Conservation (phyloP, 371 early-diverging fungal genomes). For the Rhizopus stolonifer region DNA sequence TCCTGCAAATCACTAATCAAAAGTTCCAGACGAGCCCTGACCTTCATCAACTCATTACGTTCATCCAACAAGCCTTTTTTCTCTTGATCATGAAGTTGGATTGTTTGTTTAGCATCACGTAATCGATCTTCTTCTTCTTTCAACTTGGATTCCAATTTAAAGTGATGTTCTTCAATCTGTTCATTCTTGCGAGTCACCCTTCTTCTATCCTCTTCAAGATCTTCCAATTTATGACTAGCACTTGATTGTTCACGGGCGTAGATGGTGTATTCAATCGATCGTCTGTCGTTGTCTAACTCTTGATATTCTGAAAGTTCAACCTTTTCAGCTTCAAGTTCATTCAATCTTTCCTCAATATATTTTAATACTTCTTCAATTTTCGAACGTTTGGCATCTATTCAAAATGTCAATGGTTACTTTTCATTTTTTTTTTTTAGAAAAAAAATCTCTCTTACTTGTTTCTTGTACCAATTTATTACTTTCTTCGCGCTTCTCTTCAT, state of each 20-base stretch:
- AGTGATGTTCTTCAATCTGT: conserved; percentile 31
- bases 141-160: not conserved
- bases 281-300: conserved; percentile 80
- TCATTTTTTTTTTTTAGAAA: not conserved
- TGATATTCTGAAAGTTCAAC: conserved; percentile 88
- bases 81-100: conserved; percentile 53
- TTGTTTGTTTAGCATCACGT: conserved; percentile 43
- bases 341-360: conserved; percentile 87
- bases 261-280: conserved; percentile 91
- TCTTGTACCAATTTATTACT: conserved; percentile 93
- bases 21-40: conserved; percentile 58
- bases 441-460: too few species aligned
- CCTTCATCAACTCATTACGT: conserved; percentile 52
- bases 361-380: conserved; percentile 91
- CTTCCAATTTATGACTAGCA: conserved; percentile 72
- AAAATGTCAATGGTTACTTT: not conserved
- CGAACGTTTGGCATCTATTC: conserved; percentile 72
- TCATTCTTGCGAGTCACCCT: conserved; percentile 11
- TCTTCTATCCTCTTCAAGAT: conserved; percentile 59
- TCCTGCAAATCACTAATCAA: conserved; percentile 57
- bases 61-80: conserved; percentile 61
- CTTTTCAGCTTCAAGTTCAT: conserved; percentile 93
- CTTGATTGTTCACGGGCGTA: conserved; percentile 87
- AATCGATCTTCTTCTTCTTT: conserved; percentile 18
- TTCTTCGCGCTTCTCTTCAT: conserved; percentile 93